These are phyloP conservation scores for Leccinum obscurum DNA, from an alignment of 768 basidiomycete species.

Conservation along the genomic window DNA sequence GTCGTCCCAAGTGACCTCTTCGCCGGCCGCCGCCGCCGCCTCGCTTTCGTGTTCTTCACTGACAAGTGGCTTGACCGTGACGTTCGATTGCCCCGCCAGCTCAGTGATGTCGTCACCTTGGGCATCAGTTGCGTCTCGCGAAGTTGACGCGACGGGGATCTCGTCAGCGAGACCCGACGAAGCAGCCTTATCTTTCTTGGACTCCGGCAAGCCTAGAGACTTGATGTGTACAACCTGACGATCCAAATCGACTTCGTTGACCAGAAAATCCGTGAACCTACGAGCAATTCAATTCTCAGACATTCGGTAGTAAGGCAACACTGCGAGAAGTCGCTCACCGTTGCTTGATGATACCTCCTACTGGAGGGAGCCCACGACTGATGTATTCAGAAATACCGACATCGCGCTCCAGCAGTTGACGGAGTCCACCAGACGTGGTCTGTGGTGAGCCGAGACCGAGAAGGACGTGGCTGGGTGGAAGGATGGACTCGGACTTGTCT, in stretches of 20 bases:
- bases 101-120: conserved; percentile 6
- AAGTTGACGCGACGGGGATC: conserved; percentile 11
- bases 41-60: conserved; percentile 1
- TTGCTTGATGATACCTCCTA: conserved; percentile 96
- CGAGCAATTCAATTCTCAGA: conserved; percentile 3
- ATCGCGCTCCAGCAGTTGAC: conserved; percentile 68
- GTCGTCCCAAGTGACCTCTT: conserved; percentile 64
- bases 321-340: conserved; percentile 50
- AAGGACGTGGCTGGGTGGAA: conserved; percentile 76
- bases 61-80: not conserved
- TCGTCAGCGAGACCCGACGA: conserved; percentile 27
- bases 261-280: conserved; percentile 97
- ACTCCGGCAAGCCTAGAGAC: conserved; percentile 69
- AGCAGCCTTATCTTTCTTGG: conserved; percentile 40
- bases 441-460: conserved; percentile 58
- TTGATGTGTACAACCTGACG: conserved; percentile 81
- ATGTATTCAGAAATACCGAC: conserved; percentile 93
- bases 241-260: conserved; percentile 85
- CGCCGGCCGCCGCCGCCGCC: not conserved
- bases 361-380: conserved; percentile 61
- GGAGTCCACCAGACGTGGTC: conserved; percentile 50
- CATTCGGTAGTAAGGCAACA: not conserved
- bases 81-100: conserved; percentile 7
- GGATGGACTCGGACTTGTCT: conserved; percentile 34
- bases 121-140: conserved; percentile 13